Evolutionary conservation across 345 rosid genomes (phyloP).

Genomic region (Arabis hirsuta): DNA sequence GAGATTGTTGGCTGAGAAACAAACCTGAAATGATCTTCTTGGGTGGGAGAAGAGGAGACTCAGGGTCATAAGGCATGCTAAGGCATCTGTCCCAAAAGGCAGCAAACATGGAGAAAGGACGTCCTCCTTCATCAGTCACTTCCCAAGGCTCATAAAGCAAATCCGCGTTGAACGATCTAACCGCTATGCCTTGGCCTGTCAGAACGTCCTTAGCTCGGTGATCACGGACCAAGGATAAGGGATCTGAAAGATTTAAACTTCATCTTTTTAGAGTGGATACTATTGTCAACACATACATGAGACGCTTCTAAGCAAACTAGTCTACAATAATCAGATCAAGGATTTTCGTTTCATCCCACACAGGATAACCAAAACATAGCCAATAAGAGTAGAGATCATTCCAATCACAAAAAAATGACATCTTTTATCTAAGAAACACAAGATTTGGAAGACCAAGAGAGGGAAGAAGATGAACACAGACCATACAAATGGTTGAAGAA

Average conservation of each 20-base stretch:
- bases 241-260: conserved; percentile 66
- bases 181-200: conserved; percentile 72
- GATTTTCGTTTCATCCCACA: background rate
- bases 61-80: conserved; percentile 97
- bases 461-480: conserved; percentile 49
- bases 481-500: conserved; percentile 99
- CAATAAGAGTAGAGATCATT: background rate
- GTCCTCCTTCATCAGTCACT: conserved; percentile 77
- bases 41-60: conserved; percentile 96
- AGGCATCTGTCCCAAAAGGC: conserved; percentile 96
- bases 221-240: conserved; percentile 90
- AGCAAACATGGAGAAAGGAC: conserved; percentile 73
- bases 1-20: conserved; percentile 11
- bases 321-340: background rate
- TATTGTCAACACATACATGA: background rate
- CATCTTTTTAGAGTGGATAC: background rate
- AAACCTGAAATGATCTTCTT: conserved; percentile 90
- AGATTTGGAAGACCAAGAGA: background rate
- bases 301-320: background rate
- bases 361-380: conserved; percentile 15
- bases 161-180: conserved; percentile 87
- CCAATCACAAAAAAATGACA: conserved; percentile 13
- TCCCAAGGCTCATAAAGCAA: conserved; percentile 99
- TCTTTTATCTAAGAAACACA: background rate
- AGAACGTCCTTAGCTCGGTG: conserved; percentile 85